phyloP scores from a whole-genome alignment of 108 stramenopile species.

The Nitzschia putrida region DNA sequence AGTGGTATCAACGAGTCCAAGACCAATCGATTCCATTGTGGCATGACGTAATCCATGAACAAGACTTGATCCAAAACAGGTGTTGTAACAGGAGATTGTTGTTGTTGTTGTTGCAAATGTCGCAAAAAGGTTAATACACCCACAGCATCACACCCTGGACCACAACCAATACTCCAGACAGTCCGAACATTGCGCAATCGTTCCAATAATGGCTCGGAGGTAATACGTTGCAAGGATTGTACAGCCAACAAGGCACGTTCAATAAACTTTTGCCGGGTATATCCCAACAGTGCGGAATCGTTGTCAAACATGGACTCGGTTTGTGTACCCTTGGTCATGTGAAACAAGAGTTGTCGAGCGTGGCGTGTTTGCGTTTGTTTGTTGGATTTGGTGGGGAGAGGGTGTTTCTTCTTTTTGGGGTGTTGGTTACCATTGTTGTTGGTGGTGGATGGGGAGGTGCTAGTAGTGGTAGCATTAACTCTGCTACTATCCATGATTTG shows the following conservation, averaged over 20 bases:
- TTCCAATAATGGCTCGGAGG: slow-evolving; percentile 31
- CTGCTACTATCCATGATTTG: background rate
- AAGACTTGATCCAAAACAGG: slow-evolving; percentile 30
- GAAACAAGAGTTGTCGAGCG: slow-evolving; percentile 46
- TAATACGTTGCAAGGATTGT: slow-evolving; percentile 49
- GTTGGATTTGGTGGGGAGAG: background rate
- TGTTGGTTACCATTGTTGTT: slow-evolving; percentile 1
- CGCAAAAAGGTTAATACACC: slow-evolving; percentile 53
- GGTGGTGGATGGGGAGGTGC: background rate
- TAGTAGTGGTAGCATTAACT: background rate
- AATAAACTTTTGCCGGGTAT: slow-evolving; percentile 70
- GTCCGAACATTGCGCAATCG: slow-evolving; percentile 29
- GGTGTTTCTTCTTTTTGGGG: background rate
- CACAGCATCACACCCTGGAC: slow-evolving; percentile 71
- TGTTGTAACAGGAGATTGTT: slow-evolving; percentile 3
- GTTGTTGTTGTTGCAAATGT: background rate
- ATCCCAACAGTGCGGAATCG: slow-evolving; percentile 63
- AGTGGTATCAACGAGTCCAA: slow-evolving; percentile 49
- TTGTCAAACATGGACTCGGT: slow-evolving; percentile 61
- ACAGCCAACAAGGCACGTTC: slow-evolving; percentile 62
- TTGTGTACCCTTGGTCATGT: slow-evolving; percentile 84
- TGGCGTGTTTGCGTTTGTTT: slow-evolving; percentile 45
- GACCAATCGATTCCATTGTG: slow-evolving; percentile 61
- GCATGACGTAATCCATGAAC: slow-evolving; percentile 69
- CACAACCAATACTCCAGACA: slow-evolving; percentile 70